Percentiles rank a stretch among this genome's conserved stretches.
These are phyloP conservation scores for Pseudocercospora fuligena DNA, from an alignment of 2,329 filamentous ascomycete genomes.

Conservation along the genomic window DNA sequence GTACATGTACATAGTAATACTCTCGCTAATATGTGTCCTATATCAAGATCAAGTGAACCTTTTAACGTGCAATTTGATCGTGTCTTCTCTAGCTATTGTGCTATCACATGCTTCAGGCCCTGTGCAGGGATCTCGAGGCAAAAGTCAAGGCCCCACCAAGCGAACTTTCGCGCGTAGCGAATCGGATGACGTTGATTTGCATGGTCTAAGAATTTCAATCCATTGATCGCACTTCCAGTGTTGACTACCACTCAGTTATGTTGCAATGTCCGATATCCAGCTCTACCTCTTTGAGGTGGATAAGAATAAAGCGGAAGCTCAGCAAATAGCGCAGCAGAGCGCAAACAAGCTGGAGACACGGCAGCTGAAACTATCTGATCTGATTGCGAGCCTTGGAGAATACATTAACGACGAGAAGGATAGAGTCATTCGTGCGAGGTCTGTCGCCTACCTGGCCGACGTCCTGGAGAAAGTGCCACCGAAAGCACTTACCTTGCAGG, in stretches of 20 bases:
- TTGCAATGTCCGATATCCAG: slow-evolving; percentile 57
- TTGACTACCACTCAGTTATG: slow-evolving; percentile 22
- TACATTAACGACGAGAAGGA: slow-evolving; percentile 70
- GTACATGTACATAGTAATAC: slow-evolving; percentile 32
- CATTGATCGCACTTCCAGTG: not conserved
- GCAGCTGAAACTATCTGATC: slow-evolving; percentile 63
- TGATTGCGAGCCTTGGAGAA: slow-evolving; percentile 68
- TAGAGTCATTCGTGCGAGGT: slow-evolving; percentile 62
- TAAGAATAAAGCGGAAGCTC: slow-evolving; percentile 53
- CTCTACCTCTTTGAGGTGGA: slow-evolving; percentile 57
- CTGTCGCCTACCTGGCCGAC: slow-evolving; percentile 57
- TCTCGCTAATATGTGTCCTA: slow-evolving; percentile 22
- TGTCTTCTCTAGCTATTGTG: not conserved
- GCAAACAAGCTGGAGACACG: slow-evolving; percentile 60
- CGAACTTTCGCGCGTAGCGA: not conserved
- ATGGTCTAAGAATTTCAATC: not conserved
- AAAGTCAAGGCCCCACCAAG: not conserved
- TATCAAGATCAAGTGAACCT: not conserved
- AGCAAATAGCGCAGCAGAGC: slow-evolving; percentile 48
- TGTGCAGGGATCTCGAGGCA: not conserved
- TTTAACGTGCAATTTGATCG: not conserved
- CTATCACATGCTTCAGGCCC: not conserved
- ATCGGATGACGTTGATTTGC: slow-evolving; percentile 5
- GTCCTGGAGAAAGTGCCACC: slow-evolving; percentile 57
- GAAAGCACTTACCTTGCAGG: slow-evolving; percentile 64